Percentiles rank a stretch among this genome's conserved stretches.
phyloP scores from a whole-genome alignment of 306 rosid species.

The Ormosia semicastrata region DNA sequence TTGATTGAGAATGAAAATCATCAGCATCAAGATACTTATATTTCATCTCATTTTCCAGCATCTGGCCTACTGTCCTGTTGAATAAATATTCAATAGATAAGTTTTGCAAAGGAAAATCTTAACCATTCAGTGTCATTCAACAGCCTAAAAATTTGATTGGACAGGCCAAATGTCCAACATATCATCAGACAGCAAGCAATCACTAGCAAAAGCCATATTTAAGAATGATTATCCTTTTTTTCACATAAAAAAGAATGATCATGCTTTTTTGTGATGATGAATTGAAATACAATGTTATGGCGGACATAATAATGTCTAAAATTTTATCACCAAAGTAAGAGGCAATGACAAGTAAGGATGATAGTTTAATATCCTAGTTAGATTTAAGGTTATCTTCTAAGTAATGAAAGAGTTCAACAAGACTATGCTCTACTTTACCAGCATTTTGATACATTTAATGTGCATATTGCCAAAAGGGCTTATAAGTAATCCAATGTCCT shows the following conservation, averaged over 20 bases:
- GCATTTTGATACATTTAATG: neutral
- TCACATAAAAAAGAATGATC: neutral
- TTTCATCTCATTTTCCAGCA: slow-evolving; percentile 53
- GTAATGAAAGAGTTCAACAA: neutral
- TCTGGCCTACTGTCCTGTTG: slow-evolving; percentile 73
- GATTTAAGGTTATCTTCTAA: neutral
- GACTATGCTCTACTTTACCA: neutral
- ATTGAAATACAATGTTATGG: neutral
- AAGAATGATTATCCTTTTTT: neutral
- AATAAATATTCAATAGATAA: slow-evolving; percentile 11
- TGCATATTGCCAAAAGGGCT: neutral
- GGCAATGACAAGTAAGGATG: neutral
- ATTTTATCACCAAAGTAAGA: neutral
- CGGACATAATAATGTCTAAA: neutral
- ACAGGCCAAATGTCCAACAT: neutral
- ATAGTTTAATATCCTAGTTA: neutral
- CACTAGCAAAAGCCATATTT: neutral
- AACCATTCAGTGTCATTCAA: neutral
- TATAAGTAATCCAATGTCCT: neutral
- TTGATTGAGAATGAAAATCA: slow-evolving; percentile 76
- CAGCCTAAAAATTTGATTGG: neutral
- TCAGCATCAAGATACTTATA: slow-evolving; percentile 78
- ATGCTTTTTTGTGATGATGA: neutral
- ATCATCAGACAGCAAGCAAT: neutral
- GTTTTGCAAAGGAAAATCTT: neutral